Evolutionary conservation across 2,329 filamentous ascomycete genomes (phyloP), one percentile per base, ranked within the genome.

Genomic region (Atkinsonella hypoxylon): DNA sequence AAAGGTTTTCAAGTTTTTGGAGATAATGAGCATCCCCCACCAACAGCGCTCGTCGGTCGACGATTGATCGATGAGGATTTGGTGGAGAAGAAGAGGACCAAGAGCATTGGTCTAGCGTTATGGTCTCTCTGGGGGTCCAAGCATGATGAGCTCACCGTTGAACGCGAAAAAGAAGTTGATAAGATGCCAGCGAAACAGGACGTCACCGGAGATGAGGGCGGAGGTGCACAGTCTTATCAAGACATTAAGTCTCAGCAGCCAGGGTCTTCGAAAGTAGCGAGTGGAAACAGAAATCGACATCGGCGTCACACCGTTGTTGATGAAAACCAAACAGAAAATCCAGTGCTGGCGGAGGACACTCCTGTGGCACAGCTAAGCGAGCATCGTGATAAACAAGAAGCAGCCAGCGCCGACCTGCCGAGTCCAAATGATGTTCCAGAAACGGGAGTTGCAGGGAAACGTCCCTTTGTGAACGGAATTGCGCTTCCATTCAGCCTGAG

Each of bases 111-210:
- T 8, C 72, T 96, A 64, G 80, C 83, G 2, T 70, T 96, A 56
- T 97, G 91, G 91, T 86, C 82, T 47, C 73, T 84, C 1, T 94
- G 89, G 86, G 89, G 88, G 13, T 90, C 85, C 44, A 94, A 87
- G 63, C 89, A 96, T 61, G 93, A 97, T 62, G 79, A 91, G 64
- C 75, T 75, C 54, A 86, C 85, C 0, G 75, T 94, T 3, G 70
- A 73, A 45, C 70, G 79, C 3, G 79, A 83, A 62, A 64, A 76
- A 48, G 73, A 75, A 55, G 74, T 74, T 1, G 72, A 74, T 2
- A 66, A 67, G 51, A 59, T 64, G 26, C 59, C 62, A 2, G 61
- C 61, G 17, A 51, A 56, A 1, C 56, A 59, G 26, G 56, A 61
- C 42, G 68, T 69, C 1, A 69, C 65, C 4, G 62, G 60, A 1